These are phyloP conservation scores for Exophiala aquamarina DNA, from an alignment of 2,329 filamentous ascomycete species.

Conservation along the genomic window DNA sequence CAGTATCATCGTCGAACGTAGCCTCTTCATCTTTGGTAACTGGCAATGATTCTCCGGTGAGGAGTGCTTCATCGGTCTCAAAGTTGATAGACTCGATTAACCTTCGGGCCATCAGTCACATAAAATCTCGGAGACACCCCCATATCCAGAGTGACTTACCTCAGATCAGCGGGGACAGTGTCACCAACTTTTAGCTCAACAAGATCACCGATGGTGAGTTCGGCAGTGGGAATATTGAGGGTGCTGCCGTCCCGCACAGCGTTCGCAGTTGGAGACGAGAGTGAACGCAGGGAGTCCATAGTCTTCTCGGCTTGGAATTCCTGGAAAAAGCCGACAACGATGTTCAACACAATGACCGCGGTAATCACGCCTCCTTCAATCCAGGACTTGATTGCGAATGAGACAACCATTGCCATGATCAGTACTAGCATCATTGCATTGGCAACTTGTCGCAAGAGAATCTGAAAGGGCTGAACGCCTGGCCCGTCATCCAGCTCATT, in stretches of 20 bases:
- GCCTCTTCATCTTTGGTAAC: slow-evolving; percentile 52
- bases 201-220: slow-evolving; percentile 60
- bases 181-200: slow-evolving; percentile 51
- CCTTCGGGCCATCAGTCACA: slow-evolving; percentile 1
- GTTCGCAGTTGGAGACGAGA: slow-evolving; percentile 50
- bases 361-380: slow-evolving; percentile 62
- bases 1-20: slow-evolving; percentile 53
- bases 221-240: slow-evolving; percentile 51
- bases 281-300: slow-evolving; percentile 51
- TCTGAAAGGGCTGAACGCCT: slow-evolving; percentile 68
- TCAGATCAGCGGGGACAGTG: slow-evolving; percentile 49
- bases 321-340: slow-evolving; percentile 57
- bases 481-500: slow-evolving; percentile 69
- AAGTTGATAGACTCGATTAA: slow-evolving; percentile 56
- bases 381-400: slow-evolving; percentile 58
- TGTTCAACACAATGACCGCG: slow-evolving; percentile 59
- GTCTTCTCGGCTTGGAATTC: slow-evolving; percentile 55
- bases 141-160: slow-evolving; percentile 30
- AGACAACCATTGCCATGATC: slow-evolving; percentile 58
- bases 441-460: slow-evolving; percentile 64
- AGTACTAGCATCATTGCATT: slow-evolving; percentile 68
- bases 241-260: slow-evolving; percentile 52
- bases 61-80: slow-evolving; percentile 60
- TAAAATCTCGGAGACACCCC: too few species aligned
- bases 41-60: slow-evolving; percentile 63